Conservation (phyloP, 257 asterid species). For the Solanum paucissectum region DNA sequence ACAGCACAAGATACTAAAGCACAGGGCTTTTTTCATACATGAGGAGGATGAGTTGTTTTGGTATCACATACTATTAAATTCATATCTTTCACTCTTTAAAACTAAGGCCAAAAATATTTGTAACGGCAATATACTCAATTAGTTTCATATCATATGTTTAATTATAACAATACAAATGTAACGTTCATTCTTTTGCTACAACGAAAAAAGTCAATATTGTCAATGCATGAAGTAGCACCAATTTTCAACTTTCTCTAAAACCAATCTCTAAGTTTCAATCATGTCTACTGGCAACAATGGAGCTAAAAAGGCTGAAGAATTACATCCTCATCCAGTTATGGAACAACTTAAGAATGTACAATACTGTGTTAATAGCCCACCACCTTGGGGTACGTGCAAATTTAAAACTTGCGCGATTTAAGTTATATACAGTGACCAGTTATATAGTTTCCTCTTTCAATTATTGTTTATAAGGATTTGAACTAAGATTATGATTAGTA, state of each 20-base stretch:
- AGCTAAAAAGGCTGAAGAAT: slow-evolving; percentile 9
- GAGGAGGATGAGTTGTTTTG: neutral
- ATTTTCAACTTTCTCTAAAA: neutral
- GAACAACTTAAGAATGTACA: slow-evolving; percentile 62
- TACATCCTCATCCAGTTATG: slow-evolving; percentile 38
- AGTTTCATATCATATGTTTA: neutral
- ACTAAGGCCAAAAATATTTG: neutral
- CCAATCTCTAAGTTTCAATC: neutral
- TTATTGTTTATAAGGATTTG: neutral
- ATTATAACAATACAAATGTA: neutral
- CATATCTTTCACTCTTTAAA: neutral
- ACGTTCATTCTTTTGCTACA: neutral
- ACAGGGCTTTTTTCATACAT: neutral
- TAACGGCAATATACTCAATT: neutral
- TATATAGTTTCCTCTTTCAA: neutral
- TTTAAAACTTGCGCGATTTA: neutral
- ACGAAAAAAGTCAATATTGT: neutral
- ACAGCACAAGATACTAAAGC: neutral
- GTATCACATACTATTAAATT: neutral
- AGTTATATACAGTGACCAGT: neutral
- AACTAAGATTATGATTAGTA: neutral
- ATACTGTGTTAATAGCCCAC: slow-evolving; percentile 72
- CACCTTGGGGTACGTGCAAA: slow-evolving; percentile 40
- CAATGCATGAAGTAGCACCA: neutral
- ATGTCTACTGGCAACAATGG: slow-evolving; percentile 8